Conservation (phyloP, 2,329 filamentous ascomycete species). For the Zymoseptoria tritici region DNA sequence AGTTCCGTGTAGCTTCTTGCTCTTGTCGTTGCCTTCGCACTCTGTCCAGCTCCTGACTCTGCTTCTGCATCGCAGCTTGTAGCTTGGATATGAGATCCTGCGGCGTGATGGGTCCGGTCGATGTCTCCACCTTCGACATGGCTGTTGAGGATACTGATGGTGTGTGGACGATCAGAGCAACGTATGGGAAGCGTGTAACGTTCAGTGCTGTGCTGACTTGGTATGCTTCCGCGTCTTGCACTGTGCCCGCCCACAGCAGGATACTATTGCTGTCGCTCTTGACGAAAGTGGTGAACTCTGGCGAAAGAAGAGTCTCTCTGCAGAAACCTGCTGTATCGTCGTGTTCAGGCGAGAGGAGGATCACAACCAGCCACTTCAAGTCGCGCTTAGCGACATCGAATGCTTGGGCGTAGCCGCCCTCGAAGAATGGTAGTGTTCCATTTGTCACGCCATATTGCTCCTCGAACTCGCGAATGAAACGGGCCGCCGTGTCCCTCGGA, state of each 20-base stretch:
- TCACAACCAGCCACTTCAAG: conserved; percentile 80
- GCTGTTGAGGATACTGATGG: conserved; percentile 74
- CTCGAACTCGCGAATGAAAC: conserved; percentile 89
- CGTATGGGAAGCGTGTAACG: conserved; percentile 89
- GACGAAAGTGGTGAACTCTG: conserved; percentile 66
- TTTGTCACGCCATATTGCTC: conserved; percentile 69
- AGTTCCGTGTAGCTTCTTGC: conserved; percentile 69
- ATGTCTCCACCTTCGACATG: conserved; percentile 81
- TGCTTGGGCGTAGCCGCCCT: conserved; percentile 85
- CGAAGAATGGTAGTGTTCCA: conserved; percentile 66
- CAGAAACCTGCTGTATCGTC: conserved; percentile 82
- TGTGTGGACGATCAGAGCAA: conserved; percentile 77
- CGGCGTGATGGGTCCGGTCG: conserved; percentile 64
- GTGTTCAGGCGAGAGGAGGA: conserved; percentile 86
- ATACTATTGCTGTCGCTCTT: conserved; percentile 70
- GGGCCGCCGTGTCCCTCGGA: conserved; percentile 77
- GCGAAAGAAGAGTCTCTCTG: conserved; percentile 69
- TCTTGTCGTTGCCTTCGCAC: conserved; percentile 70
- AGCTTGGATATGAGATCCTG: conserved; percentile 69
- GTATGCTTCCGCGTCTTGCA: conserved; percentile 88
- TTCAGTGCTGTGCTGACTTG: conserved; percentile 81
- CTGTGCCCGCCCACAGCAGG: conserved; percentile 85
- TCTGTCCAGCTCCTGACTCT: conserved; percentile 65
- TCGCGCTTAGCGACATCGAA: conserved; percentile 85
- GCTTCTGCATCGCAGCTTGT: conserved; percentile 63